Evolutionary conservation across 129 eudicot species (phyloP).

Genomic region (Saposhnikovia divaricata): DNA sequence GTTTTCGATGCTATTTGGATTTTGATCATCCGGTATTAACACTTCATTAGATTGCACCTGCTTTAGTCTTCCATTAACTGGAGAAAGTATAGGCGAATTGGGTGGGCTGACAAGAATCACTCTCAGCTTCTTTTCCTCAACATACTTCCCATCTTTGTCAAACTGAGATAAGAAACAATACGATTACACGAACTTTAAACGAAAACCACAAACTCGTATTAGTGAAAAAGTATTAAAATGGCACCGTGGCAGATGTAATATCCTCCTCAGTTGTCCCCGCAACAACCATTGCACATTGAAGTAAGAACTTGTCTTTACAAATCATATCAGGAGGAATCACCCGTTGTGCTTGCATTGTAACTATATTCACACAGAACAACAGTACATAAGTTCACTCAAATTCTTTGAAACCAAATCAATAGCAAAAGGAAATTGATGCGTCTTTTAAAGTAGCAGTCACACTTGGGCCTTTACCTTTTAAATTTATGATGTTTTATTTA

Average conservation of each 20-base stretch:
- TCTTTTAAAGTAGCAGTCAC: not conserved
- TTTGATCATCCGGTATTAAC: constrained; percentile 17
- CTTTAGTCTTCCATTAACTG: constrained; percentile 34
- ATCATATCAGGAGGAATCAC: constrained; percentile 27
- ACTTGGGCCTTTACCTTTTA: not conserved
- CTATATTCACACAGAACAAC: constrained; percentile 17
- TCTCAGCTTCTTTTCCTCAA: constrained; percentile 55
- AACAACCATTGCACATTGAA: constrained; percentile 32
- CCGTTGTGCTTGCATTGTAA: constrained; percentile 34
- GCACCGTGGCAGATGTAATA: constrained; percentile 28
- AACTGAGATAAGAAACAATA: constrained; percentile 38
- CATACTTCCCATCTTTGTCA: constrained; percentile 38
- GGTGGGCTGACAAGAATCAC: constrained; percentile 58
- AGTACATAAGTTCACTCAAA: not conserved
- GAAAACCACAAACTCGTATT: not conserved
- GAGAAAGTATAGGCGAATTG: constrained; percentile 42
- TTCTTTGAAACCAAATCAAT: not conserved
- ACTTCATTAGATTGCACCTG: constrained; percentile 24
- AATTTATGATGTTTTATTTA: not conserved
- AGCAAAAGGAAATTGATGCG: not conserved
- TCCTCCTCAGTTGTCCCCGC: constrained; percentile 27
- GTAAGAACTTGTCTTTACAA: constrained; percentile 49
- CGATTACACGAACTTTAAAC: constrained; percentile 5
- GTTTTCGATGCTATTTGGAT: constrained; percentile 14
- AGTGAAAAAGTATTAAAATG: not conserved